A percentile compares a stretch with the other conserved stretches of the same genome.
phyloP scores from a whole-genome alignment of 768 basidiomycete species.

The Plicaturopsis crispa region DNA sequence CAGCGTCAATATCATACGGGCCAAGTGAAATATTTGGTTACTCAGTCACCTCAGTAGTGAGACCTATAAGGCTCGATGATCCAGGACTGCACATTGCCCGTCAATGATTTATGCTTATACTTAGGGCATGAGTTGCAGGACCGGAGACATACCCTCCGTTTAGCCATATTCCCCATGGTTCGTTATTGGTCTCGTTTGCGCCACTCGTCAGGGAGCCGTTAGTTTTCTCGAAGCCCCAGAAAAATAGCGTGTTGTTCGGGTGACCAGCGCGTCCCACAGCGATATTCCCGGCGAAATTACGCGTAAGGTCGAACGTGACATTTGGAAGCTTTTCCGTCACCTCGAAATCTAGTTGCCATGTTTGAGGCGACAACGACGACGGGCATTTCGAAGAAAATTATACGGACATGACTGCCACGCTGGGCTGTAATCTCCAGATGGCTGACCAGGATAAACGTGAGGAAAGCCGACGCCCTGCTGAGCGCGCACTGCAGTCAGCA shows the following conservation, averaged over 20 bases:
- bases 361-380: neutral
- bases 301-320: conserved; percentile 43
- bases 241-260: conserved; percentile 61
- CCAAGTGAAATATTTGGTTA: neutral
- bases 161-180: conserved; percentile 71
- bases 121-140: neutral
- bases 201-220: conserved; percentile 45
- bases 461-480: conserved; percentile 37
- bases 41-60: conserved; percentile 54
- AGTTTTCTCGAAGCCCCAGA: conserved; percentile 52
- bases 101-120: neutral
- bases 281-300: conserved; percentile 60
- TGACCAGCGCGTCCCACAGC: conserved; percentile 51
- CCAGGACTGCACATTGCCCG: conserved; percentile 52
- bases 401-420: conserved; percentile 57
- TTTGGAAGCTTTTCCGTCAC: conserved; percentile 53
- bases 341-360: conserved; percentile 39
- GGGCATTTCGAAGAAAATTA: neutral
- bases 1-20: neutral
- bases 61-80: conserved; percentile 59
- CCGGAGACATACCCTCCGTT: conserved; percentile 52
- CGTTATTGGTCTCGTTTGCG: conserved; percentile 20
- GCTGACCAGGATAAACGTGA: conserved; percentile 39
- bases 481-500: conserved; percentile 16
- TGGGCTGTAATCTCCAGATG: conserved; percentile 39